These are phyloP conservation scores for Kluyveromyces siamensis DNA, from an alignment of 805 yeast species.

Conservation along the genomic window DNA sequence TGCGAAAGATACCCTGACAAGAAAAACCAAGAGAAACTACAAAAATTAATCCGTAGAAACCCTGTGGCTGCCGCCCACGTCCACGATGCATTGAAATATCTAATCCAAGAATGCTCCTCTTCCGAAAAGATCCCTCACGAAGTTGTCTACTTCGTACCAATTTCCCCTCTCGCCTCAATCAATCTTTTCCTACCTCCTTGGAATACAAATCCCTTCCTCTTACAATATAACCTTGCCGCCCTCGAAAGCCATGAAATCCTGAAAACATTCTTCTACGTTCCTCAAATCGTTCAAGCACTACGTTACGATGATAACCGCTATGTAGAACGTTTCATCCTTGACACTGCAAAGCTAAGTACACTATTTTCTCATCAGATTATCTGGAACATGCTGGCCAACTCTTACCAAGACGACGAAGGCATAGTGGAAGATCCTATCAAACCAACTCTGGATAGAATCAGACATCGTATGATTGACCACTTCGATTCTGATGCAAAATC, in stretches of 20 bases:
- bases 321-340: slow-evolving; percentile 79
- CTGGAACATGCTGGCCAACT: slow-evolving; percentile 95
- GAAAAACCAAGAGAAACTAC: slow-evolving; percentile 29
- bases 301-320: slow-evolving; percentile 78
- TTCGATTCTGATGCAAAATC: slow-evolving; percentile 52
- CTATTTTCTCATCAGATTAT: slow-evolving; percentile 95
- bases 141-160: slow-evolving; percentile 61
- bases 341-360: slow-evolving; percentile 84
- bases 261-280: slow-evolving; percentile 90
- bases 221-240: slow-evolving; percentile 87
- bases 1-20: slow-evolving; percentile 45
- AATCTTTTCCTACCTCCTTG: slow-evolving; percentile 71
- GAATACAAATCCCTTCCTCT: slow-evolving; percentile 52
- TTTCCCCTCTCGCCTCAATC: slow-evolving; percentile 78
- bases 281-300: slow-evolving; percentile 91
- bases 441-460: slow-evolving; percentile 71
- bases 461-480: slow-evolving; percentile 49
- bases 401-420: slow-evolving; percentile 84
- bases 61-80: slow-evolving; percentile 41
- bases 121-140: slow-evolving; percentile 19
- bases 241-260: slow-evolving; percentile 81
- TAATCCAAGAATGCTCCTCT: slow-evolving; percentile 6
- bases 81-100: slow-evolving; percentile 13
- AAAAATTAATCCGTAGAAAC: slow-evolving; percentile 37
- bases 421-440: slow-evolving; percentile 71